These are phyloP conservation scores for Sphaerobolus stellatus DNA, from an alignment of 1,284 basidiomycete genomes.

Conservation along the genomic window DNA sequence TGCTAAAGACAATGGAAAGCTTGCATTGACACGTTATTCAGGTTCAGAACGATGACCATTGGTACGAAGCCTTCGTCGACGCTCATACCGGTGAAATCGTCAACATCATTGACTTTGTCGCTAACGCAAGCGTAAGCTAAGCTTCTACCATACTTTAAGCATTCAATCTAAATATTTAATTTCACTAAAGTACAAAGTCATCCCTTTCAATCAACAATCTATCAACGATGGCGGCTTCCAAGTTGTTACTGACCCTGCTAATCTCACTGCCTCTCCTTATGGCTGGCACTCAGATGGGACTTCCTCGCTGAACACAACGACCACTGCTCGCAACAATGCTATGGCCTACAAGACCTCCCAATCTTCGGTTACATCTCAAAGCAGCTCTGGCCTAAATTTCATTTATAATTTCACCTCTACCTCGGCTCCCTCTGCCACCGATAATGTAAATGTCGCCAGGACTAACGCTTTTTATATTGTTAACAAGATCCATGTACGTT, in stretches of 20 bases:
- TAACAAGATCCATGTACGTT: constrained; percentile 44
- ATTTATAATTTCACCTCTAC: constrained; percentile 33
- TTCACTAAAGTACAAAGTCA: constrained; percentile 43
- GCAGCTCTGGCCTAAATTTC: constrained; percentile 37
- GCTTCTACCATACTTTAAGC: constrained; percentile 14
- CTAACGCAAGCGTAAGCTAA: constrained; percentile 46
- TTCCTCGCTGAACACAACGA: constrained; percentile 18
- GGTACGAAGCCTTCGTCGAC: constrained; percentile 66
- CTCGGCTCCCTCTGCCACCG: constrained; percentile 26
- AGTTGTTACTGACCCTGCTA: constrained; percentile 42
- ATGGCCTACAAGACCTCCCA: constrained; percentile 36
- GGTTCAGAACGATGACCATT: constrained; percentile 54
- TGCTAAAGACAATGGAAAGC: constrained; percentile 44
- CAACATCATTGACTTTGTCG: constrained; percentile 54
- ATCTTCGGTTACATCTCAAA: constrained; percentile 30
- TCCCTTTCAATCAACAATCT: constrained; percentile 41
- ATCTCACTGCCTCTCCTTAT: constrained; percentile 41
- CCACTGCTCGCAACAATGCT: constrained; percentile 40
- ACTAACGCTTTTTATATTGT: constrained; percentile 52
- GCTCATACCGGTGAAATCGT: constrained; percentile 54
- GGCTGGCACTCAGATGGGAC: constrained; percentile 50
- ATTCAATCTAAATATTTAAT: background rate
- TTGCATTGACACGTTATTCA: constrained; percentile 56
- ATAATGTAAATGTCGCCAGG: constrained; percentile 47
- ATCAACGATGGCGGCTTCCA: constrained; percentile 40